A percentile compares a stretch with the other conserved stretches of the same genome.
Conservation (phyloP, 1,139 yeast species). For the Hyphopichia burtonii region DNA sequence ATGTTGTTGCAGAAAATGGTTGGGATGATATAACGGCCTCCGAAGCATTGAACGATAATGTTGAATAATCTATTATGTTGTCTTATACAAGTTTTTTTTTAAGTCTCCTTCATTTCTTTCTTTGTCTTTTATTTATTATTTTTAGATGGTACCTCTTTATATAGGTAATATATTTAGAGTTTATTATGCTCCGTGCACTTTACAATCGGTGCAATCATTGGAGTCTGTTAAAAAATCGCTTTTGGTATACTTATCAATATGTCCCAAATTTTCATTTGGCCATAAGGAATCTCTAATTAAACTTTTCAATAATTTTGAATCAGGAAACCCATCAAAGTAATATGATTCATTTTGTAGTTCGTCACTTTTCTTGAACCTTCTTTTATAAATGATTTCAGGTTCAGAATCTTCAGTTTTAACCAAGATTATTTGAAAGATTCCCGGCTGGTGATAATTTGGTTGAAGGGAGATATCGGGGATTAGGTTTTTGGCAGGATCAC, state of each 20-base stretch:
- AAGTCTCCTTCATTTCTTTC: too few relatives aligned
- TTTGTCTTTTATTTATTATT: too few relatives aligned
- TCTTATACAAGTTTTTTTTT: too few relatives aligned
- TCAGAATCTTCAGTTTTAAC: constrained; percentile 6
- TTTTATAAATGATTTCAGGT: constrained; percentile 30
- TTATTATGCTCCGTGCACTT: background rate
- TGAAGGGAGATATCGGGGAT: constrained; percentile 39
- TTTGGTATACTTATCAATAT: constrained; percentile 24
- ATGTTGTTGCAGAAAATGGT: constrained; percentile 37
- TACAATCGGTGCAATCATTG: constrained; percentile 1
- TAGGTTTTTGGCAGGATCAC: constrained; percentile 20
- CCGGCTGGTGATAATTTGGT: constrained; percentile 40
- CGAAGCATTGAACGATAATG: background rate
- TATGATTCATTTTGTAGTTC: constrained; percentile 28
- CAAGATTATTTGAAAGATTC: constrained; percentile 33
- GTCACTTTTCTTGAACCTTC: constrained; percentile 33
- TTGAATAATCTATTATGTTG: too few relatives aligned
- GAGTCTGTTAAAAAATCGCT: constrained; percentile 2
- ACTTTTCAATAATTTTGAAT: constrained; percentile 39
- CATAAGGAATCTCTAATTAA: constrained; percentile 32
- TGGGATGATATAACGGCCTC: constrained; percentile 29
- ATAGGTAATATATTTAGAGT: background rate
- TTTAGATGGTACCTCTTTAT: too few relatives aligned
- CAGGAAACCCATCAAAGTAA: constrained; percentile 48
- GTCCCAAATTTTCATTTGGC: constrained; percentile 34